phyloP scores from a whole-genome alignment of 106 monocot species.

The Agapanthus africanus region DNA sequence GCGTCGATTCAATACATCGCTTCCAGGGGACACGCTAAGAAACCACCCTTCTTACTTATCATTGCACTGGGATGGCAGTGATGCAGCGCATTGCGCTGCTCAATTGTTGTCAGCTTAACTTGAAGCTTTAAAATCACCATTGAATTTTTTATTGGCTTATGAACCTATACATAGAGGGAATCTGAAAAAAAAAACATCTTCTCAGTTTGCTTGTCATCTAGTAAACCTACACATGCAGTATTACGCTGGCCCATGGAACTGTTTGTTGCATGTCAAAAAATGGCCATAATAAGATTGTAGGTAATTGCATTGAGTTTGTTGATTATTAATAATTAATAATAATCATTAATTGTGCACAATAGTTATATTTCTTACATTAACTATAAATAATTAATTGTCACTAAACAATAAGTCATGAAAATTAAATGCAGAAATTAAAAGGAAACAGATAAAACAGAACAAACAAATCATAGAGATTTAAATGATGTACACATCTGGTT shows the following conservation, averaged over 20 bases:
- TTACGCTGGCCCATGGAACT: background rate
- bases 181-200: no score
- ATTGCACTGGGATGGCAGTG: no score
- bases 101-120: no score
- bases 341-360: background rate
- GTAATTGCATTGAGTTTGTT: no score
- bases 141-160: no score
- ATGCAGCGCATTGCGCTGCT: no score
- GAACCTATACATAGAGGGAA: no score
- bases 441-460: background rate
- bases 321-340: background rate
- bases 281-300: no score
- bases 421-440: background rate
- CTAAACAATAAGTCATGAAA: background rate
- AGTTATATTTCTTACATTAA: background rate
- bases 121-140: no score
- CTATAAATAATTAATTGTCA: background rate
- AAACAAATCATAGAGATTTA: background rate
- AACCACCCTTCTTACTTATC: no score
- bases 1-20: no score
- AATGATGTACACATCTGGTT: background rate
- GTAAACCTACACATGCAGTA: background rate
- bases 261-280: background rate
- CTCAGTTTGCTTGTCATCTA: background rate
- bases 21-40: no score